Base-by-base conservation (phyloP, 1,284 basidiomycete genomes). In the Psilocybe mexicana region DNA sequence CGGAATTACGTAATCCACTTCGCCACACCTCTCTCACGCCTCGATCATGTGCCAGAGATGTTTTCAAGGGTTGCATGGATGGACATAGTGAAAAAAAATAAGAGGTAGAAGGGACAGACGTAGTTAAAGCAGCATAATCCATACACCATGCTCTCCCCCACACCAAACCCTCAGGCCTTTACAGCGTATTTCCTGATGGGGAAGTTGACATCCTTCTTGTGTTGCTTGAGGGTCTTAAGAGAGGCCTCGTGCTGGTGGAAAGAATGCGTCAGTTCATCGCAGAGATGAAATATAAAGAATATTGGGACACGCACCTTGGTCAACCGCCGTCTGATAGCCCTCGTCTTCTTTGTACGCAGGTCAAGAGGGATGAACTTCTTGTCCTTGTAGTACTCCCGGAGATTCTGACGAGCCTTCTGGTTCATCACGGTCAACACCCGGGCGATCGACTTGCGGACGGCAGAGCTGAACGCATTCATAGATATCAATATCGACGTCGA, bases 381-480 rank as follows among this genome's bases (percentile, higher is more conserved):
- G 76, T 83, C 81, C 85, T 96, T 96, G 92, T 98, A 98, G 83
- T 91, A 94, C 79, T 98, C 96, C 64, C 94, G 93, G 67, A 98
- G 87, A 81, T 96, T 95, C 81, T 94, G 89, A 69, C 97, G 93
- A 72, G 92, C 89, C 83, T 99, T 99, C 76, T 94, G 90, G 91
- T 98, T 98, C 83, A 92, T 96, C 70, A 99, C 95, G 52, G 97
- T 99, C 79, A 98, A 79, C 66, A 99, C 96, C 62, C 97, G 94
- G 64, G 97, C 97, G 72, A 99, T 96, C 67, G 94, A 96, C 84
- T 99, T 99, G 84, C 97, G 96, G 76, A 98, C 93, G 68, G 93
- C 86, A 79, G 92, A 90, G 80, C 96, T 99, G 65, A 14, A 57
- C 25, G 24, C 30, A 33, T 33, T 8, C 30, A 47, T 43, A 54